These are phyloP conservation scores for Sporothrix globosa DNA, from an alignment of 2,329 filamentous ascomycete genomes.

Conservation along the genomic window DNA sequence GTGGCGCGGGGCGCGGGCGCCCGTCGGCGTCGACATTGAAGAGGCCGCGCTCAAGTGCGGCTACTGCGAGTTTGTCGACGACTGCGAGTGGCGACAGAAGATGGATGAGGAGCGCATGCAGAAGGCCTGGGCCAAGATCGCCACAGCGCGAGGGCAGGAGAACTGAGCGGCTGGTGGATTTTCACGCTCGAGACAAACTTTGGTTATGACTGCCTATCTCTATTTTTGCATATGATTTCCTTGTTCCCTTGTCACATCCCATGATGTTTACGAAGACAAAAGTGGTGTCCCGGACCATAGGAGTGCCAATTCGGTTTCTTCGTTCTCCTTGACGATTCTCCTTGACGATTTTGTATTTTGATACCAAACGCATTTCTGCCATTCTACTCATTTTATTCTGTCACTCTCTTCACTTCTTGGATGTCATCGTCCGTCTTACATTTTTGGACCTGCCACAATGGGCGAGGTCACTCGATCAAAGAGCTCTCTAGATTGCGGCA, in stretches of 20 bases:
- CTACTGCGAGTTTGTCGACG: slow-evolving; percentile 78
- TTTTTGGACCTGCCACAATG: slow-evolving; percentile 4
- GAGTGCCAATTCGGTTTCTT: not conserved
- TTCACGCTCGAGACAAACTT: no score
- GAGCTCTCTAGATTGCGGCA: slow-evolving; percentile 3
- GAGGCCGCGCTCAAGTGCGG: slow-evolving; percentile 82
- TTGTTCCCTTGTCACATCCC: not conserved
- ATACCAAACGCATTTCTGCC: not conserved
- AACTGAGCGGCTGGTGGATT: not conserved
- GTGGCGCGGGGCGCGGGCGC: slow-evolving; percentile 77
- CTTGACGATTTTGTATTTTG: not conserved
- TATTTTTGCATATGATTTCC: not conserved
- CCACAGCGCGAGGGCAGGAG: not conserved
- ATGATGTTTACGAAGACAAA: slow-evolving; percentile 8
- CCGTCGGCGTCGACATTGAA: slow-evolving; percentile 76
- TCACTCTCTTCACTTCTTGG: not conserved
- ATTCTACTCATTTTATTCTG: no score
- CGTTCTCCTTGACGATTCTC: not conserved
- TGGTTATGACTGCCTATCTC: no score
- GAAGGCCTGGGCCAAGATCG: slow-evolving; percentile 33
- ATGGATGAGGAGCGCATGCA: slow-evolving; percentile 62
- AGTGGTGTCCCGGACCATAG: not conserved
- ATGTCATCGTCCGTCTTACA: no score
- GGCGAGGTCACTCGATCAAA: not conserved
- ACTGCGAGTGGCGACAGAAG: slow-evolving; percentile 73